phyloP scores from a whole-genome alignment of 306 rosid species.

The Cotoneaster glaucophyllus region DNA sequence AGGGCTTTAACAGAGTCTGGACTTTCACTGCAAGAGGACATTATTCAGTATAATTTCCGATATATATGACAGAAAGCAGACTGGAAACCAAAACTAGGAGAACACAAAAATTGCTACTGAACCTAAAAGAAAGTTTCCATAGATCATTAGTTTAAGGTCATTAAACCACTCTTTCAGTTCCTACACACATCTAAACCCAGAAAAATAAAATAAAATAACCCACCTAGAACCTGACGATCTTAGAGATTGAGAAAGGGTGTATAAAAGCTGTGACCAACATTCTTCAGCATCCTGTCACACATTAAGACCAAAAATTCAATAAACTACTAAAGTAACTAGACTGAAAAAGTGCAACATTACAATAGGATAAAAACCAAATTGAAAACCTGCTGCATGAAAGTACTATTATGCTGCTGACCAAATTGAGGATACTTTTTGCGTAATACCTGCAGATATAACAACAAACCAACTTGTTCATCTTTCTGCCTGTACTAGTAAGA shows the following conservation, averaged over 20 bases:
- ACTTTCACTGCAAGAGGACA: slow-evolving; percentile 59
- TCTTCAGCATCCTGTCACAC: slow-evolving; percentile 92
- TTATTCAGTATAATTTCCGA: not conserved
- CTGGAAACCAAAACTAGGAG: not conserved
- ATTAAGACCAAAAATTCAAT: slow-evolving; percentile 15
- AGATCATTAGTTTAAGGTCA: not conserved
- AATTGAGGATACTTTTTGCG: slow-evolving; percentile 95
- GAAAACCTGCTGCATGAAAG: slow-evolving; percentile 93
- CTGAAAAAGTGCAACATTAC: not conserved
- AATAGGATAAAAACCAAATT: slow-evolving; percentile 12
- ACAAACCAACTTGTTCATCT: slow-evolving; percentile 13
- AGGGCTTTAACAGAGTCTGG: slow-evolving; percentile 73
- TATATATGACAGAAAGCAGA: not conserved
- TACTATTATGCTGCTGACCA: slow-evolving; percentile 86
- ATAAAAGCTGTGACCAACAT: slow-evolving; percentile 97
- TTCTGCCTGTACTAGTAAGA: not conserved
- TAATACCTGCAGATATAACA: slow-evolving; percentile 54
- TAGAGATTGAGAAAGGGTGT: slow-evolving; percentile 93
- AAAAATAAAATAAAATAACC: not conserved
- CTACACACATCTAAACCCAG: not conserved
- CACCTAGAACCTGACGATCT: slow-evolving; percentile 76
- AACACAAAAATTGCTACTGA: not conserved
- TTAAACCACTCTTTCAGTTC: not conserved
- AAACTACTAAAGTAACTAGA: slow-evolving; percentile 8
- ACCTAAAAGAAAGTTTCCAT: not conserved